Evolutionary conservation across 2,329 filamentous ascomycete species (phyloP).

Genomic region (Calonectria pteridis): DNA sequence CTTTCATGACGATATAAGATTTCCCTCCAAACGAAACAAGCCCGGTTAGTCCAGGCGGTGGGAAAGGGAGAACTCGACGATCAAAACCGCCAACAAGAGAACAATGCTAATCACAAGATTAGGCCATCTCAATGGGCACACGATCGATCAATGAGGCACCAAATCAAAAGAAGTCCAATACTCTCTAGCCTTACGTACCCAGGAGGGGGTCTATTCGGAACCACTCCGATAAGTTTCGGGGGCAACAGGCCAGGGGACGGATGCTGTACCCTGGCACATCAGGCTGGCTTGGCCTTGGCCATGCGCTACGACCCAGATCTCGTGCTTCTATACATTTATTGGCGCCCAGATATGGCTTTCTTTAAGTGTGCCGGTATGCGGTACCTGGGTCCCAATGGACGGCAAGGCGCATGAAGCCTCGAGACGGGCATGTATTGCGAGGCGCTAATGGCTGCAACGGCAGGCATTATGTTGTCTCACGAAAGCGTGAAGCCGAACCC

Average conservation of each 20-base stretch:
- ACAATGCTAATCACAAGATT: not conserved
- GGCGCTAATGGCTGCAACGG: conserved; percentile 6
- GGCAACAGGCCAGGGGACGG: not conserved
- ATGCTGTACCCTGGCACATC: conserved; percentile 7
- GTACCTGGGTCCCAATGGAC: not conserved
- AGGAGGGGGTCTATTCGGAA: not conserved
- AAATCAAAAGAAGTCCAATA: not conserved
- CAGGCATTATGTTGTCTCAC: conserved; percentile 15
- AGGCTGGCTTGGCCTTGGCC: conserved; percentile 1
- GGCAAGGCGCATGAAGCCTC: not conserved
- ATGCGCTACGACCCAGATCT: not conserved
- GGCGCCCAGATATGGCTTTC: not conserved
- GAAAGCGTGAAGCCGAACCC: not conserved
- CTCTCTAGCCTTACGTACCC: not conserved
- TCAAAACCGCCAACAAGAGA: not conserved
- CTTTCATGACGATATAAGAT: not conserved
- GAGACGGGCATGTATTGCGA: not conserved
- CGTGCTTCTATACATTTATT: not conserved
- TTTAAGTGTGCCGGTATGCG: not conserved
- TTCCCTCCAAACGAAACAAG: not conserved
- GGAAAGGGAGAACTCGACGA: not conserved
- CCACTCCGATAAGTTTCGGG: conserved; percentile 24
- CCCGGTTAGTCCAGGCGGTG: not conserved
- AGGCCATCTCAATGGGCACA: not conserved
- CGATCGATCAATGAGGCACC: not conserved